Conservation (phyloP, 2,329 filamentous ascomycete species). For the Alternaria sp. region DNA sequence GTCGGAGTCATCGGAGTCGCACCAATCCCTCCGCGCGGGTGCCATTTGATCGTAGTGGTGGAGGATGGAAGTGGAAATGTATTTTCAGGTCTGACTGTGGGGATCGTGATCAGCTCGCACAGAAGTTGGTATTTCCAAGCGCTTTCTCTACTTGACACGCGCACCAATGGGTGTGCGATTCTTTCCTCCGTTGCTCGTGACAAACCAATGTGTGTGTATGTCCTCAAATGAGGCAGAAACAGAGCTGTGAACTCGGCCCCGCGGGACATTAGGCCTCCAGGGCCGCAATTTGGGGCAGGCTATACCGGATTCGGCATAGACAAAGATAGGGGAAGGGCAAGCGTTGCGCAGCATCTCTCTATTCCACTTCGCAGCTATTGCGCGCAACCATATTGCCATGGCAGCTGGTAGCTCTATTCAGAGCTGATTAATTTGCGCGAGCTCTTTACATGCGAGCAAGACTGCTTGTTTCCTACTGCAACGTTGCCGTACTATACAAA, state of each 20-base stretch:
- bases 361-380: background rate
- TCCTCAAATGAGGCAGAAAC: background rate
- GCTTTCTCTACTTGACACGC: background rate
- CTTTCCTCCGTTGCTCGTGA: background rate
- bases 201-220: background rate
- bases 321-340: background rate
- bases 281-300: background rate
- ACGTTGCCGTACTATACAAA: no score
- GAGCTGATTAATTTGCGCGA: background rate
- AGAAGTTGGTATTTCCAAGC: background rate
- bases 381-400: background rate
- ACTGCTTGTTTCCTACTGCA: background rate
- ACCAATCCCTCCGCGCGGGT: background rate
- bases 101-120: background rate
- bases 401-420: background rate
- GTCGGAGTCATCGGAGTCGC: background rate
- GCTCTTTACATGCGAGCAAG: background rate
- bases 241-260: background rate
- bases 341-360: background rate
- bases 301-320: background rate
- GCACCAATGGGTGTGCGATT: background rate
- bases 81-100: background rate
- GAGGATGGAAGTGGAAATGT: background rate
- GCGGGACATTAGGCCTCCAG: background rate
- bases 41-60: background rate